Conservation (phyloP, 1,284 basidiomycete genomes). For the Singerocomus inundabilis region DNA sequence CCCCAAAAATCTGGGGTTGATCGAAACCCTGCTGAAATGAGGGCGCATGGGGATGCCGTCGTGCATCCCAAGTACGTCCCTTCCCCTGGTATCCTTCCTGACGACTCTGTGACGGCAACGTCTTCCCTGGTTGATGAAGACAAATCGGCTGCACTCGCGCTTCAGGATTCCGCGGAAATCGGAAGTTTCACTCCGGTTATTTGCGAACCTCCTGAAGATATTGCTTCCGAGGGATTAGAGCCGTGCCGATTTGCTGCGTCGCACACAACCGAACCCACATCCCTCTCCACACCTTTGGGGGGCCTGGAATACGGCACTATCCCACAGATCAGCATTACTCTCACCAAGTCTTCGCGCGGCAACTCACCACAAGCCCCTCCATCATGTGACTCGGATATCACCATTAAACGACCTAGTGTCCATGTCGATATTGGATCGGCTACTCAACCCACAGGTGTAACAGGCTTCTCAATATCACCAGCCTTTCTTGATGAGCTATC, state of each 20-base stretch:
- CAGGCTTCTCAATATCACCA: slow-evolving; percentile 17
- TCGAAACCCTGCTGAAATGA: slow-evolving; percentile 18
- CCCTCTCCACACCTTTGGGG: slow-evolving; percentile 12
- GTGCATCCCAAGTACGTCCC: slow-evolving; percentile 17
- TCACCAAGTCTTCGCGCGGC: slow-evolving; percentile 31
- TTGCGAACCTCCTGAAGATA: slow-evolving; percentile 33
- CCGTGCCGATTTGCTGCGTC: slow-evolving; percentile 14
- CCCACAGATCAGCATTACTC: slow-evolving; percentile 31
- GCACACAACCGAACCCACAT: slow-evolving; percentile 13
- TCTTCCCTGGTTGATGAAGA: slow-evolving; percentile 16
- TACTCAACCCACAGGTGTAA: slow-evolving; percentile 22
- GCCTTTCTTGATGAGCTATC: slow-evolving; percentile 24
- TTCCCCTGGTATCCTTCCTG: slow-evolving; percentile 17
- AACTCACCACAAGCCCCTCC: slow-evolving; percentile 28
- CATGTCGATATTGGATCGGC: slow-evolving; percentile 30
- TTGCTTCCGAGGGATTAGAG: slow-evolving; percentile 21
- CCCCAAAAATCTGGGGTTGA: slow-evolving; percentile 31
- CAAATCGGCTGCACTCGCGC: slow-evolving; percentile 10
- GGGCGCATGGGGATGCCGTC: slow-evolving; percentile 14
- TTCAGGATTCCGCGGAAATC: slow-evolving; percentile 27
- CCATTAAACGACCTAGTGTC: slow-evolving; percentile 29
- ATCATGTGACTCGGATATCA: slow-evolving; percentile 31
- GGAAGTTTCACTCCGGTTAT: slow-evolving; percentile 27
- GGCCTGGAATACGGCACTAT: slow-evolving; percentile 20
- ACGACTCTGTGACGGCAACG: slow-evolving; percentile 19